Evolutionary conservation across 2,329 filamentous ascomycete species (phyloP), one percentile per base, ranked within the genome.

Genomic region (Curvularia hawaiiensis): DNA sequence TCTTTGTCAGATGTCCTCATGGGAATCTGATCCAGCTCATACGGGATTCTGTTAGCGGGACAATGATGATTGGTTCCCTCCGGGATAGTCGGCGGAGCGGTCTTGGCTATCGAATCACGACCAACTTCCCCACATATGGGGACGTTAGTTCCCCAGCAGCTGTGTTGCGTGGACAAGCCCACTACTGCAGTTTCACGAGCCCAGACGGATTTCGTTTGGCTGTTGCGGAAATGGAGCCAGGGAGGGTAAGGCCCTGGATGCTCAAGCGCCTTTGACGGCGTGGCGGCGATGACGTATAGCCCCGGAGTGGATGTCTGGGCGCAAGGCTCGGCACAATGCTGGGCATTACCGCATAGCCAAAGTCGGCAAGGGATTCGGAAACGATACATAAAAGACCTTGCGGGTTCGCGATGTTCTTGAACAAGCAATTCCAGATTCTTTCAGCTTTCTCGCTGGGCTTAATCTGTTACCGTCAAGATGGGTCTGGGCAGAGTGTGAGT

Each of bases 271-370:
- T 43, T 57, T 62, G 64, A 62, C 51, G 58, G 63, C 52, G 64
- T 62, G 66, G 66, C 60, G 61, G 47, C 52, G 51, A 67, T 67
- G 66, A 68, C 66, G 66, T 68, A 65, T 9, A 46, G 51, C 46
- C 49, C 47, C 52, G 44, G 56, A 59, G 45, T 41, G 52, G 28
- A 59, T 52, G 52, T 59, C 66, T 69, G 59, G 66, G 66, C 66
- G 53, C 40, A 38, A 52, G 49, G 58, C 66, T 69, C 58, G 66
- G 66, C 66, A 52, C 45, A 41, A 58, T 20, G 39, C 66, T 69
- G 65, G 66, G 66, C 66, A 68, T 68, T 65, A 64, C 60, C 48
- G 57, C 62, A 68, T 63, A 53, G 49, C 48, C 43, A 40, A 58
- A 52, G 54, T 43, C 50, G 50, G 54, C 50, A 47, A 49, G 40